Percentiles rank a stretch among this genome's conserved stretches.
phyloP scores from a whole-genome alignment of 2,329 filamentous ascomycete genomes.

The Arthrobotrys iridis region DNA sequence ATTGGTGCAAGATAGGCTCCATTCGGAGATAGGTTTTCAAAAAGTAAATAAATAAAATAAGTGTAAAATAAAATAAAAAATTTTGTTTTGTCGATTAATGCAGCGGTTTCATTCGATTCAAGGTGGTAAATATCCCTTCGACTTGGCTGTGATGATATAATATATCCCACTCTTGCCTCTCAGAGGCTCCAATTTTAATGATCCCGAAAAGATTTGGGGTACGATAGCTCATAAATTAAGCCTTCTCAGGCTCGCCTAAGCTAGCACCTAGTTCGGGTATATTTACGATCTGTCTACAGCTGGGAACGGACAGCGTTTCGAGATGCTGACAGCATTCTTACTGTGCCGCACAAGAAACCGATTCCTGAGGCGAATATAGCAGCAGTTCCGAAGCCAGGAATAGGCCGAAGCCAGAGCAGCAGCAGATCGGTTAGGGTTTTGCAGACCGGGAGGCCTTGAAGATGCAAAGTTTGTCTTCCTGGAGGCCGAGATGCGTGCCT shows the following conservation, averaged over 20 bases:
- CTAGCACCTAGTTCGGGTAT: neutral
- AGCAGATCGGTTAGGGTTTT: neutral
- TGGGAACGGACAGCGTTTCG: neutral
- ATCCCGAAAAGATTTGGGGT: no score
- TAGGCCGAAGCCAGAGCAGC: no score
- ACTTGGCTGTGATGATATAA: no score
- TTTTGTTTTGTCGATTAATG: no score
- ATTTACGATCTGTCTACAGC: conserved; percentile 2
- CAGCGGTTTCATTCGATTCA: no score
- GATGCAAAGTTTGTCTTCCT: conserved; percentile 27
- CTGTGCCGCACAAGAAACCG: neutral
- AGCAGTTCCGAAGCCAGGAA: neutral
- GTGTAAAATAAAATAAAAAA: no score
- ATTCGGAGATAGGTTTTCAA: neutral
- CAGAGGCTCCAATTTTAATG: no score
- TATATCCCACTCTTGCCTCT: no score
- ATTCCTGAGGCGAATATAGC: neutral
- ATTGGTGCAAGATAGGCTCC: neutral
- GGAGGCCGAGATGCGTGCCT: conserved; percentile 20
- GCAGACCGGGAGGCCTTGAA: neutral
- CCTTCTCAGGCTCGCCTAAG: neutral
- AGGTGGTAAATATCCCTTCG: no score
- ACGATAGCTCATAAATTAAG: no score
- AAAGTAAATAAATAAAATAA: no score
- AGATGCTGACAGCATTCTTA: neutral